Evolutionary conservation across 2,329 filamentous ascomycete genomes (phyloP).

Genomic region (Trichoderma lentiforme): DNA sequence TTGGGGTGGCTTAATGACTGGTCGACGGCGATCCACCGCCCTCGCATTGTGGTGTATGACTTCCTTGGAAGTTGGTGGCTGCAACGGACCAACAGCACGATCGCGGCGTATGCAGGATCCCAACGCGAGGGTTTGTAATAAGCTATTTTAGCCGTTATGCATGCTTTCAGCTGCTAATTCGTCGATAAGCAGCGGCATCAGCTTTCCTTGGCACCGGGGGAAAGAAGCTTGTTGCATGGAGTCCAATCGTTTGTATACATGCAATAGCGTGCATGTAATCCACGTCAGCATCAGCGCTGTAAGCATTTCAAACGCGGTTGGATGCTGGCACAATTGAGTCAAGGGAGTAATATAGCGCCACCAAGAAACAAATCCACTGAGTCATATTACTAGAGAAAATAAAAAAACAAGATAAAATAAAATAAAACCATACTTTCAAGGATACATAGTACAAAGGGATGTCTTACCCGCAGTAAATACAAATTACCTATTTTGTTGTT

Average conservation of each 20-base stretch:
- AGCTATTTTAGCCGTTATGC: neutral
- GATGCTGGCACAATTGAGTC: neutral
- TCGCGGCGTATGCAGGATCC: neutral
- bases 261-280: neutral
- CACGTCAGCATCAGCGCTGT: neutral
- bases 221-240: neutral
- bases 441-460: neutral
- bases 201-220: neutral
- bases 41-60: neutral
- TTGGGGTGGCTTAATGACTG: neutral
- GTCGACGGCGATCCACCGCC: slow-evolving; percentile 7
- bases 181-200: neutral
- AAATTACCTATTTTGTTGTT: neutral
- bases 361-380: neutral
- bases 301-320: neutral
- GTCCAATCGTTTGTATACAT: neutral
- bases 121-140: neutral
- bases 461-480: neutral
- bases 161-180: neutral
- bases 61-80: neutral
- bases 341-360: neutral
- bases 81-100: neutral
- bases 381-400: neutral
- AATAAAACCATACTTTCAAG: neutral
- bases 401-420: neutral